These are phyloP conservation scores for Monilinia fructigena DNA, from an alignment of 2,329 filamentous ascomycete species.

Conservation along the genomic window DNA sequence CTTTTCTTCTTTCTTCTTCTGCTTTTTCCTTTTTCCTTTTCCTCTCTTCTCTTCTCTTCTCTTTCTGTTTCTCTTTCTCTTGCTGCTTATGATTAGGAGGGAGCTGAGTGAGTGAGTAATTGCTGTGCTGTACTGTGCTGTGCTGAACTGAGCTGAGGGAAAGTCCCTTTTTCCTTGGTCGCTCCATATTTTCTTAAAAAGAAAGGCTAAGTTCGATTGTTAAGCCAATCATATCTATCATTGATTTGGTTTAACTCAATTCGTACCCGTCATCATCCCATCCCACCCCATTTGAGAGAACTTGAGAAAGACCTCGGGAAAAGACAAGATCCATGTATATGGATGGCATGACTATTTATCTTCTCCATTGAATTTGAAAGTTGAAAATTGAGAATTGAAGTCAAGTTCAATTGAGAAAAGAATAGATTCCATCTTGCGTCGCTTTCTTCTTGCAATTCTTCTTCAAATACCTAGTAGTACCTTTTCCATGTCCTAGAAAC, in stretches of 20 bases:
- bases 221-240: constrained; percentile 19
- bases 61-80: not conserved
- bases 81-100: no score
- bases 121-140: not conserved
- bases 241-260: not conserved
- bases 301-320: no score
- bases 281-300: not conserved
- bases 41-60: not conserved
- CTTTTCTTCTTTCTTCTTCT: no score
- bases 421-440: not conserved
- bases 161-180: constrained; percentile 10
- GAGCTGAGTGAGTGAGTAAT: not conserved
- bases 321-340: no score
- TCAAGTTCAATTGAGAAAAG: not conserved
- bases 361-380: not conserved
- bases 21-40: no score
- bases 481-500: not conserved
- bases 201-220: constrained; percentile 11
- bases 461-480: no score
- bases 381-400: not conserved
- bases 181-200: constrained; percentile 8
- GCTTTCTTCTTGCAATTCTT: no score
- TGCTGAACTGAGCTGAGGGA: not conserved
- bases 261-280: not conserved
- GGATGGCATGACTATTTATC: no score